phyloP scores from a whole-genome alignment of 2,329 filamentous ascomycete genomes.

The Paraphoma chrysanthemicola region DNA sequence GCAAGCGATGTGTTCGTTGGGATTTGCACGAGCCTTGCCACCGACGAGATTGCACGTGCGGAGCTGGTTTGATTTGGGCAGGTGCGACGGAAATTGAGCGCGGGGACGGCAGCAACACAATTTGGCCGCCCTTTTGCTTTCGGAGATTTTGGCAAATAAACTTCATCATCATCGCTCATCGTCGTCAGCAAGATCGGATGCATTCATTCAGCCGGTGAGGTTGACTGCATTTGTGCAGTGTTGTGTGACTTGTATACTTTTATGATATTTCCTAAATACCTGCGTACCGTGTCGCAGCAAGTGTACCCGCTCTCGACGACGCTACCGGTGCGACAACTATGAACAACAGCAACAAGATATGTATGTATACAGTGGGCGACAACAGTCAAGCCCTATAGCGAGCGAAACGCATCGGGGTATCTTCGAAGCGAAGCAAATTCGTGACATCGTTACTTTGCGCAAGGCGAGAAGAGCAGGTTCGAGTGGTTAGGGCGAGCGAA shows the following conservation, averaged over 20 bases:
- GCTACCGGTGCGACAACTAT: background rate
- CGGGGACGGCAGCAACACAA: background rate
- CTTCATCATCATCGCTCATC: no score
- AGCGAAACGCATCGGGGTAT: conserved; percentile 33
- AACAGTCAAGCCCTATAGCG: conserved; percentile 13
- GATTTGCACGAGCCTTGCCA: conserved; percentile 4
- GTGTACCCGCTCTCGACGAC: background rate
- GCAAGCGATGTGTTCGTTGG: background rate
- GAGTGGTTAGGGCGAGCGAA: conserved; percentile 18
- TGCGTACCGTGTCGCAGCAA: background rate
- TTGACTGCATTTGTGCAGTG: no score
- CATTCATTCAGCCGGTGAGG: background rate
- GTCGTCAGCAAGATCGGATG: no score
- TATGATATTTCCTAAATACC: background rate
- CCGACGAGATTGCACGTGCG: conserved; percentile 1
- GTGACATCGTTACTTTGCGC: conserved; percentile 24
- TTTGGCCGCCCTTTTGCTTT: background rate
- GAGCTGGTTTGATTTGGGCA: background rate
- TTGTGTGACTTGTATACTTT: no score
- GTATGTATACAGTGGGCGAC: conserved; percentile 9
- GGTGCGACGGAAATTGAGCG: background rate
- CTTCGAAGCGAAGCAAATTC: conserved; percentile 29
- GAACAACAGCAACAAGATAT: conserved; percentile 5
- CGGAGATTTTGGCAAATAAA: background rate
- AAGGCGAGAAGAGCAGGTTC: conserved; percentile 2